These are phyloP conservation scores for Botrytis pseudocinerea DNA, from an alignment of 2,329 filamentous ascomycete genomes.

Conservation along the genomic window DNA sequence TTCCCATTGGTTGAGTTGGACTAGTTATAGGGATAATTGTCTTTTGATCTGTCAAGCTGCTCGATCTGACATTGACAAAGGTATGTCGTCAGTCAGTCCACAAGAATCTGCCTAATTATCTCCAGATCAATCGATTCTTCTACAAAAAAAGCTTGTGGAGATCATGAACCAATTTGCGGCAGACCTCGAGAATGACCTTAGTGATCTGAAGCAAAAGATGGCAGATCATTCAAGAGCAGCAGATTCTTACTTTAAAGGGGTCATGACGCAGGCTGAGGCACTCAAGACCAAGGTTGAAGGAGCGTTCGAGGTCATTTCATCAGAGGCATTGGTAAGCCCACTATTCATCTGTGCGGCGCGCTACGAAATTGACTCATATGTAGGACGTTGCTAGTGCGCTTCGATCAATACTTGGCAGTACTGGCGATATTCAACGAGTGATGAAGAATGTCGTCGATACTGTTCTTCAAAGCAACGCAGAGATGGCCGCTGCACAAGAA, in stretches of 20 bases:
- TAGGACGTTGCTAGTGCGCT: conserved; percentile 19
- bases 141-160: conserved; percentile 36
- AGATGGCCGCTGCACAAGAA: conserved; percentile 38
- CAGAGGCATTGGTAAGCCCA: conserved; percentile 23
- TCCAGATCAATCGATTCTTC: conserved; percentile 38
- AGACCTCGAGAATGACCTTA: conserved; percentile 33
- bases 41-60: conserved; percentile 62
- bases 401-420: conserved; percentile 21
- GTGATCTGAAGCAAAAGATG: conserved; percentile 31
- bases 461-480: conserved; percentile 32
- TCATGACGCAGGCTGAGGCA: conserved; percentile 30
- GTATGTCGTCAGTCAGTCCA: conserved; percentile 36
- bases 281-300: conserved; percentile 32
- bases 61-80: conserved; percentile 58
- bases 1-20: conserved; percentile 65
- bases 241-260: conserved; percentile 34
- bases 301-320: conserved; percentile 34
- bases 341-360: no score
- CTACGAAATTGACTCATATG: not conserved
- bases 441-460: conserved; percentile 28
- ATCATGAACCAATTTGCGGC: conserved; percentile 37
- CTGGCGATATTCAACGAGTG: conserved; percentile 28
- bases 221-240: conserved; percentile 28
- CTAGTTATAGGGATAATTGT: conserved; percentile 61
- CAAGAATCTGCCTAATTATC: conserved; percentile 25